Conservation (phyloP, 1,284 basidiomycete species). For the Cryptococcus sp. region DNA sequence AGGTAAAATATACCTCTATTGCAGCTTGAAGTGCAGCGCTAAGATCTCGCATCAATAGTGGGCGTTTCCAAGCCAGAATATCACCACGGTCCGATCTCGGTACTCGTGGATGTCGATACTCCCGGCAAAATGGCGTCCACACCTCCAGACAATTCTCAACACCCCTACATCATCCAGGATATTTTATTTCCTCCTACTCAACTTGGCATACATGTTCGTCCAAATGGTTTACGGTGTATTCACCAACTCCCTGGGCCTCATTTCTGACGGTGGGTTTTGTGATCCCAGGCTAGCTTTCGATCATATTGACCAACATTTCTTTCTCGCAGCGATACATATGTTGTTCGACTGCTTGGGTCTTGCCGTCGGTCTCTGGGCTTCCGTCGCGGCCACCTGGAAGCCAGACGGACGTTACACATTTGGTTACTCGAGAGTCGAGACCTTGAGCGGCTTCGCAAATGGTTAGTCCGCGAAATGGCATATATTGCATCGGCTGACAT, state of each 20-base stretch:
- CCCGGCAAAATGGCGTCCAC: conserved; percentile 58
- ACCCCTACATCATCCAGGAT: conserved; percentile 93
- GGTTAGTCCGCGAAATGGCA: conserved; percentile 57
- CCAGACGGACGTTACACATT: conserved; percentile 94
- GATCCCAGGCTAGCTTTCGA: neutral
- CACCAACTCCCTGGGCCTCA: conserved; percentile 95
- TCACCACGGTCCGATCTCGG: conserved; percentile 19
- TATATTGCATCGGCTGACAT: neutral
- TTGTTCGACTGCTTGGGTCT: conserved; percentile 99
- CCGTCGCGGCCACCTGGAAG: conserved; percentile 97
- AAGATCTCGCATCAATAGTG: conserved; percentile 10
- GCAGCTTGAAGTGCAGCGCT: neutral
- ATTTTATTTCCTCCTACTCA: conserved; percentile 94
- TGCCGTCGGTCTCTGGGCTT: conserved; percentile 91
- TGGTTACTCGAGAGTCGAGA: conserved; percentile 98
- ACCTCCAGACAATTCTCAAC: conserved; percentile 83
- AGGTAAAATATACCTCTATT: neutral
- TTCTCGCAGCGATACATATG: conserved; percentile 89
- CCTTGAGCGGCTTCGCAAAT: conserved; percentile 96
- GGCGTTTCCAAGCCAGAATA: conserved; percentile 15
- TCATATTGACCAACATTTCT: neutral
- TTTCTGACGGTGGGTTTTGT: conserved; percentile 79
- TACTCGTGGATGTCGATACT: conserved; percentile 37
- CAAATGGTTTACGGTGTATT: conserved; percentile 95
- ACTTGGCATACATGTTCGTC: conserved; percentile 93